phyloP scores from a whole-genome alignment of 306 rosid genomes.

The Begonia fuchsioides region DNA sequence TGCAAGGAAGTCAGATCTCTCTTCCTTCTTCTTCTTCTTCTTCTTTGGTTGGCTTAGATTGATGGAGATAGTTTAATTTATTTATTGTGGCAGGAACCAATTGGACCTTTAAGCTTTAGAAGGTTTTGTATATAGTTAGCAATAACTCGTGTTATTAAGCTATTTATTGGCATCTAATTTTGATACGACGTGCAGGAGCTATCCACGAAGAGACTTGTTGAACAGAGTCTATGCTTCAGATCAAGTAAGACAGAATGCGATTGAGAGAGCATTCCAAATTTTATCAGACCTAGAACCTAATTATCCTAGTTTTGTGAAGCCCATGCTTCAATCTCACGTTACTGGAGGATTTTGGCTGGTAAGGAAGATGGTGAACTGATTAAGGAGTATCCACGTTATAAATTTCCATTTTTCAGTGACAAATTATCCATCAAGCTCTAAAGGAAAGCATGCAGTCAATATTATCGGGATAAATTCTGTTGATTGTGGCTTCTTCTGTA shows the following conservation, averaged over 20 bases:
- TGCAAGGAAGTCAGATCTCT: slow-evolving; percentile 28
- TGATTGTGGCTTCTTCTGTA: too few species aligned
- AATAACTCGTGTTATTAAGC: too few species aligned
- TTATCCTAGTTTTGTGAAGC: slow-evolving; percentile 25
- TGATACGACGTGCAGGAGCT: slow-evolving; percentile 5
- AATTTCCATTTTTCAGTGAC: too few species aligned
- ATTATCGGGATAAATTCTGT: too few species aligned
- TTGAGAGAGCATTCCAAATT: slow-evolving; percentile 24
- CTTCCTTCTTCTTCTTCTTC: not conserved
- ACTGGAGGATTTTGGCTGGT: slow-evolving; percentile 54
- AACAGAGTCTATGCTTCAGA: slow-evolving; percentile 30
- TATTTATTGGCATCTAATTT: not conserved
- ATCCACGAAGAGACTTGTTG: slow-evolving; percentile 25
- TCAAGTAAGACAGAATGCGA: slow-evolving; percentile 22
- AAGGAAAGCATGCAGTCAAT: too few species aligned
- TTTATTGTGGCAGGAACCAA: slow-evolving; percentile 19
- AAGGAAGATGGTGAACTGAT: not conserved
- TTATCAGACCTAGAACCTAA: slow-evolving; percentile 21
- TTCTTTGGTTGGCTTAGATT: not conserved
- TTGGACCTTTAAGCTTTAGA: slow-evolving; percentile 19
- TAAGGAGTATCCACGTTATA: too few species aligned
- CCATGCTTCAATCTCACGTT: slow-evolving; percentile 45
- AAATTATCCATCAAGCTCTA: too few species aligned
- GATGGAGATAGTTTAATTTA: not conserved
- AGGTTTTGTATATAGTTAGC: slow-evolving; percentile 9